Evolutionary conservation across 306 rosid species (phyloP).

Genomic region (Cercis canadensis): DNA sequence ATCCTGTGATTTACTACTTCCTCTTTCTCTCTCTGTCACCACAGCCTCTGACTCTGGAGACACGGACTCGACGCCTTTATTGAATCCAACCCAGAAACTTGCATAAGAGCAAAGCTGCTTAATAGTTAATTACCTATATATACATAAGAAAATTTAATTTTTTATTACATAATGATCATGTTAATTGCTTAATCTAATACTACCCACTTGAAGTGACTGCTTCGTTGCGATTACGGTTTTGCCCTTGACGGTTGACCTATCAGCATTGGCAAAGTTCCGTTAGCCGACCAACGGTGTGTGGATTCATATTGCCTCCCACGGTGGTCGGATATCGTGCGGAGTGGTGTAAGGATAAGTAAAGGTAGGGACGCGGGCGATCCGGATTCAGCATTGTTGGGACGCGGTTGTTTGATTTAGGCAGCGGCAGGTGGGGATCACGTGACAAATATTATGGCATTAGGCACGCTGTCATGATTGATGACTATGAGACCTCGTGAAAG

Average conservation of each 20-base stretch:
- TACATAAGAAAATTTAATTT: neutral
- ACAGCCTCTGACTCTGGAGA: constrained; percentile 35
- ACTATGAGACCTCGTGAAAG: neutral
- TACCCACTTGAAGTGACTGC: neutral
- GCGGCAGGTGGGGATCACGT: neutral
- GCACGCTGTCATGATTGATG: neutral
- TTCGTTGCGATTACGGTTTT: constrained; percentile 25
- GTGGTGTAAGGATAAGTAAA: constrained; percentile 1
- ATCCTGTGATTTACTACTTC: constrained; percentile 27
- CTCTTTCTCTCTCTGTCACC: constrained; percentile 35
- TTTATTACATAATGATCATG: no score
- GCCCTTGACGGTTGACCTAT: constrained; percentile 54
- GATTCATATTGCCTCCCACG: neutral
- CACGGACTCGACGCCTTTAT: constrained; percentile 60
- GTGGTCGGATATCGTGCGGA: constrained; percentile 32
- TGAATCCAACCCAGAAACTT: constrained; percentile 54
- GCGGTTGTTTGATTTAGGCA: neutral
- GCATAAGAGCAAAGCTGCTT: constrained; percentile 23
- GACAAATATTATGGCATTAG: neutral
- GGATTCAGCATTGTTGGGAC: neutral
- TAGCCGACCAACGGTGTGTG: constrained; percentile 33
- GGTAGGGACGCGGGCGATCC: neutral
- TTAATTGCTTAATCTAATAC: neutral
- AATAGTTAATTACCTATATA: constrained; percentile 12
- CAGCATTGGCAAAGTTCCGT: constrained; percentile 9